Evolutionary conservation across 2,329 filamentous ascomycete genomes (phyloP).

Genomic region (Westerdykella aurantiaca): DNA sequence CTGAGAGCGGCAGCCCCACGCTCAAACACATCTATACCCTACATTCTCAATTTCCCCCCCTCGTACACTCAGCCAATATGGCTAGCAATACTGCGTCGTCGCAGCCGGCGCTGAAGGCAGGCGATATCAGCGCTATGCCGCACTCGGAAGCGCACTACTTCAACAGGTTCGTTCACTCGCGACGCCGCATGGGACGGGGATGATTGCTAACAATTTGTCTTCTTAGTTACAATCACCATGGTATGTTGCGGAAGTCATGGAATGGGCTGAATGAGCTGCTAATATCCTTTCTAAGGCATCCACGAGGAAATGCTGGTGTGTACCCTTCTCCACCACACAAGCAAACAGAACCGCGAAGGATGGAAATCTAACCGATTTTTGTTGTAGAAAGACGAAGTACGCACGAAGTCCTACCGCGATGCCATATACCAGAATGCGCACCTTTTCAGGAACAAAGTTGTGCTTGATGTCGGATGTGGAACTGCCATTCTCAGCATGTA

Average conservation of each 20-base stretch:
- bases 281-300: slow-evolving; percentile 60
- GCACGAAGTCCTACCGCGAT: slow-evolving; percentile 94
- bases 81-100: slow-evolving; percentile 21
- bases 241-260: slow-evolving; percentile 48
- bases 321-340: slow-evolving; percentile 21
- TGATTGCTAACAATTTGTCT: slow-evolving; percentile 34
- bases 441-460: slow-evolving; percentile 83
- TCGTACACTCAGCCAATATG: slow-evolving; percentile 13
- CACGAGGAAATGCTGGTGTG: slow-evolving; percentile 97
- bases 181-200: slow-evolving; percentile 2
- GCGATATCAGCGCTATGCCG: slow-evolving; percentile 61
- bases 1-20: slow-evolving; percentile 6
- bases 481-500: slow-evolving; percentile 99
- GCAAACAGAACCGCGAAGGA: slow-evolving; percentile 8
- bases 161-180: slow-evolving; percentile 64
- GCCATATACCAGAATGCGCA: slow-evolving; percentile 96
- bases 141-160: slow-evolving; percentile 99
- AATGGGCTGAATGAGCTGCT: slow-evolving; percentile 28
- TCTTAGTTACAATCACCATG: slow-evolving; percentile 92
- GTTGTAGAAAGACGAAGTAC: slow-evolving; percentile 89
- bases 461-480: slow-evolving; percentile 95
- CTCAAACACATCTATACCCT: slow-evolving; percentile 4
- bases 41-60: slow-evolving; percentile 1
- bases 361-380: slow-evolving; percentile 6
- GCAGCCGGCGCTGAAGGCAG: slow-evolving; percentile 19